Conservation (phyloP, 805 yeast genomes). For the Scheffersomyces coipomensis region DNA sequence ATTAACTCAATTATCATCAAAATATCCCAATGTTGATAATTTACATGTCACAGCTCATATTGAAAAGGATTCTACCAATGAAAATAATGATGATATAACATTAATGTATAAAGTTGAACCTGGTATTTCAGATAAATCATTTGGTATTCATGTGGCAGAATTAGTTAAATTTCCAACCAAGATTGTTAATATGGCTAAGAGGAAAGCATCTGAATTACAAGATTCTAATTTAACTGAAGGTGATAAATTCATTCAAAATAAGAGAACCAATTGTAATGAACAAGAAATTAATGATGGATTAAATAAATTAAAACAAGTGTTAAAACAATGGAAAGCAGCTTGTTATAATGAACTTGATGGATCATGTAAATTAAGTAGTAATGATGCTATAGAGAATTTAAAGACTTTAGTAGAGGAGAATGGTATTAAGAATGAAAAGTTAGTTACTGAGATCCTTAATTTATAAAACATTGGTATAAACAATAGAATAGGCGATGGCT, state of each 20-base stretch:
- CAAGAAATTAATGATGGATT: conserved; percentile 57
- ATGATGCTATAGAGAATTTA: conserved; percentile 22
- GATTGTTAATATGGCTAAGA: conserved; percentile 90
- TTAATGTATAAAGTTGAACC: conserved; percentile 90
- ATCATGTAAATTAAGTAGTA: conserved; percentile 34
- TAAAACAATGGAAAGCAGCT: conserved; percentile 53
- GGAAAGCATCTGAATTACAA: conserved; percentile 87
- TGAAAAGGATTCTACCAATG: conserved; percentile 43
- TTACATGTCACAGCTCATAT: conserved; percentile 93
- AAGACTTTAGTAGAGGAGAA: conserved; percentile 6
- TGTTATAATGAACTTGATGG: conserved; percentile 37
- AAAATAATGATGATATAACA: conserved; percentile 66
- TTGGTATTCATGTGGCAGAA: conserved; percentile 97
- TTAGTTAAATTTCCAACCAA: conserved; percentile 89
- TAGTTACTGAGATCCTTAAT: neutral
- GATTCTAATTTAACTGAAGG: conserved; percentile 39
- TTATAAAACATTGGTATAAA: no score
- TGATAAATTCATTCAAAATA: conserved; percentile 42
- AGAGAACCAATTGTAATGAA: conserved; percentile 49
- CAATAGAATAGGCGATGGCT: no score
- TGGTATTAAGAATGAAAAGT: neutral
- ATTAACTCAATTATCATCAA: conserved; percentile 73
- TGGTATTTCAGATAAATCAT: conserved; percentile 93
- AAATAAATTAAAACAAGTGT: conserved; percentile 43
- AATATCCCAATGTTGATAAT: conserved; percentile 61